Base-by-base conservation (phyloP, 192 early-diverging fungal species). In the Coemansia sp. region DNA sequence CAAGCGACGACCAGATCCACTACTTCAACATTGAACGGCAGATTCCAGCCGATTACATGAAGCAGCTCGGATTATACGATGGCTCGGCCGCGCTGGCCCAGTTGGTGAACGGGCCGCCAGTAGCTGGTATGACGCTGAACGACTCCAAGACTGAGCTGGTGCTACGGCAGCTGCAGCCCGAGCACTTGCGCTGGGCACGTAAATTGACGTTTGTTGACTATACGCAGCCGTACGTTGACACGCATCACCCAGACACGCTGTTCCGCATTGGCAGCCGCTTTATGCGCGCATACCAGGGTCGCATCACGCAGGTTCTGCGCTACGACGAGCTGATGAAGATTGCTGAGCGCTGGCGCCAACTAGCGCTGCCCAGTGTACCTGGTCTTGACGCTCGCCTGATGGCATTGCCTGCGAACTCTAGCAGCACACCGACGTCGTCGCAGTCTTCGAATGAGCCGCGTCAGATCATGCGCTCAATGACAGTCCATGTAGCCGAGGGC, bases 271-370 rank as follows among this genome's bases (percentile, higher is more conserved):
- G 78, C 49, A 72, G 69, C 42, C 72, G 78, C 17, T 69, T 72
- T 6, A 62, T 81, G 69, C 78, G 78, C 20, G 69, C 78, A 4
- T 81, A 81, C 57, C 78, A 81, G 62, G 56, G 61, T 36, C 57
- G 73, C 17, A 69, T 81, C 11, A 51, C 44, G 53, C 69, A 81
- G 31, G 78, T 81, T 2, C 55, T 81, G 31, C 78, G 78, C 60
- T 81, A 81, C 23, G 78, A 81, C 44, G 78, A 81, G 65, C 65
- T 81, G 22, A 81, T 81, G 78, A 65, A 65, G 31, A 72, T 81
- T 37, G 78, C 78, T 21, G 78, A 81, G 63, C 78, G 69, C 51
- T 81, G 78, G 78, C 65, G 78, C 31, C 63, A 68, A 55, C 65
- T 75, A 12, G 69, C 69, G 40, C 49, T 66, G 2, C 19, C 66